Conservation (phyloP, 192 early-diverging fungal species). For the Coemansia sp. region DNA sequence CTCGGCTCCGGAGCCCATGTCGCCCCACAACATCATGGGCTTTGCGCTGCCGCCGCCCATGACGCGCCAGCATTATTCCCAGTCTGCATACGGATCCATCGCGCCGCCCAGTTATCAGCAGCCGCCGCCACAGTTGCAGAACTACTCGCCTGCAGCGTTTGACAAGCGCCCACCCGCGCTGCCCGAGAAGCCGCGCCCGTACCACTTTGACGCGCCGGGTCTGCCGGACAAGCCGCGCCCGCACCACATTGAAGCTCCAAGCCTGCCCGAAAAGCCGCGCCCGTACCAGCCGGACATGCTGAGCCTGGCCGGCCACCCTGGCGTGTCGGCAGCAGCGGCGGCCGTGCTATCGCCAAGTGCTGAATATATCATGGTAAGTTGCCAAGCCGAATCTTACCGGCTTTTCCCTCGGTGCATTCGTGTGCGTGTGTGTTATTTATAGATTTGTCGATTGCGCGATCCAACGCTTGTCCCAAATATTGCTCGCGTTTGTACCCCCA, state of each 20-base stretch:
- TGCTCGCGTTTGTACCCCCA: background rate
- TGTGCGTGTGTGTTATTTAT: background rate
- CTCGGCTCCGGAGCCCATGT: constrained; percentile 1
- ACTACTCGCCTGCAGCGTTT: background rate
- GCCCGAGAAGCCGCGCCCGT: constrained; percentile 14
- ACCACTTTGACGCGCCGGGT: background rate
- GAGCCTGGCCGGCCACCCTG: background rate
- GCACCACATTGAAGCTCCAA: background rate
- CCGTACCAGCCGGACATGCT: constrained; percentile 13
- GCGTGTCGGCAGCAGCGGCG: background rate
- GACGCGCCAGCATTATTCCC: constrained; percentile 6
- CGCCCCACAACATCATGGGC: constrained; percentile 17
- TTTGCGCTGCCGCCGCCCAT: constrained; percentile 15
- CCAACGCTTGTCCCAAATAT: background rate
- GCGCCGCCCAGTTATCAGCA: background rate
- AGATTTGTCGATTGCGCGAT: background rate
- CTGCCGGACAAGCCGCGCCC: background rate
- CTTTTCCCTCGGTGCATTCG: background rate
- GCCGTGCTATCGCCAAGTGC: constrained; percentile 4
- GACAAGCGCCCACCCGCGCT: background rate
- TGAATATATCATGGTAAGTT: constrained; percentile 31
- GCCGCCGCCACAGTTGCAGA: background rate
- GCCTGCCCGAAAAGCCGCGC: constrained; percentile 30
- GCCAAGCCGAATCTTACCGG: background rate
- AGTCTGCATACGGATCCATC: background rate